Evolutionary conservation across 2,329 filamentous ascomycete species (phyloP), one percentile per base, ranked within the genome.

Genomic region (Pezicula radicicola): DNA sequence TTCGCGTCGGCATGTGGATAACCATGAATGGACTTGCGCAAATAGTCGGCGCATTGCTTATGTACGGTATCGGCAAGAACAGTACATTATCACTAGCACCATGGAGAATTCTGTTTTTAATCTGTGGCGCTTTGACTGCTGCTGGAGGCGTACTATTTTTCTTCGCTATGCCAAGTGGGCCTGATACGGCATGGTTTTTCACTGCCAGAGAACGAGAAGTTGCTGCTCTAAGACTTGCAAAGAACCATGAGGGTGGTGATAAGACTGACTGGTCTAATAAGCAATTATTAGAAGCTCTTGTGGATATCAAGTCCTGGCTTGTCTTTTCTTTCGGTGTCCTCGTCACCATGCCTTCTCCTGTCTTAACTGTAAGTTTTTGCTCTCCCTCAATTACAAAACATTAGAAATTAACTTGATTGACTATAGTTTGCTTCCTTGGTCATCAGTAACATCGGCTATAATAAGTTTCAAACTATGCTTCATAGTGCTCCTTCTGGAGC

Each of bases 61-160:
- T 76, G 73, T 78, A 78, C 56, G 74, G 75, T 35, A 75, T 80
- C 48, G 76, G 74, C 37, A 71, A 71, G 53, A 71, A 74, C 49
- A 59, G 54, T 0, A 58, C 60, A 3, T 58, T 73, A 2, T 48
- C 65, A 0, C 61, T 80, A 4, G 67, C 66, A 0, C 70, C 74
- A 0, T 80, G 77, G 77, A 65, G 75, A 33, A 62, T 68, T 0
- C 60, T 80, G 36, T 80, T 79, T 58, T 62, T 79, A 28, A 66
- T 80, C 12, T 78, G 73, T 51, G 77, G 77, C n/a, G 72, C 69
- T 0, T 53, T 78, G 7, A 80, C 77, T 0, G 57, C 67, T 2
- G 62, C 64, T 1, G 65, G 68, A 7, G 77, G 77, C 1, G 60
- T 75, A 0, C 50, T 69, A 1, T 80, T 80, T 61, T 74, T 70